Evolutionary conservation across 2,329 filamentous ascomycete species (phyloP).

Genomic region (Cytospora piceicola): DNA sequence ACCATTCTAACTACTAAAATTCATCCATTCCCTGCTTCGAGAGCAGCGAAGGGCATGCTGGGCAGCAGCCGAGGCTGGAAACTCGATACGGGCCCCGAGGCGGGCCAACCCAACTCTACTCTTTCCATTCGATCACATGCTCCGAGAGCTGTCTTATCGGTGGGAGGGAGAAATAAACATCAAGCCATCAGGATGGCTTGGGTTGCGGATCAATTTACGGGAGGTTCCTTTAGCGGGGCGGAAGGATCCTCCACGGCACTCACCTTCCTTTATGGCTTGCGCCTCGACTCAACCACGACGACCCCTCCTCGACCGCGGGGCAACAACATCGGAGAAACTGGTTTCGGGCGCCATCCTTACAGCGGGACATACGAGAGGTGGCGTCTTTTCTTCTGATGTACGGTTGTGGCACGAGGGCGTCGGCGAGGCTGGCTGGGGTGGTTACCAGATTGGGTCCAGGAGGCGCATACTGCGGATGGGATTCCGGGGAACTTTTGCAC

Average conservation of each 20-base stretch:
- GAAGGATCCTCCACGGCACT: background rate
- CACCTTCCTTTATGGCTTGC: slow-evolving; percentile 1
- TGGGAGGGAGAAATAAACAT: background rate
- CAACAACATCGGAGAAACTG: slow-evolving; percentile 11
- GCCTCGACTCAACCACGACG: background rate
- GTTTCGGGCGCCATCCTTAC: slow-evolving; percentile 3
- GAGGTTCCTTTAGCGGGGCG: background rate
- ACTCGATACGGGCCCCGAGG: slow-evolving; percentile 13
- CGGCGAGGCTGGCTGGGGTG: background rate
- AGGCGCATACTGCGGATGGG: background rate
- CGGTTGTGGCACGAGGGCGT: background rate
- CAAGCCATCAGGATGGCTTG: slow-evolving; percentile 22
- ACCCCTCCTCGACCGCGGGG: background rate
- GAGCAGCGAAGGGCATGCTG: slow-evolving; percentile 17
- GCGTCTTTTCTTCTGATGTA: slow-evolving; percentile 12
- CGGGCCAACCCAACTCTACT: background rate
- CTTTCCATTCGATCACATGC: slow-evolving; percentile 3
- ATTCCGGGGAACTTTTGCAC: background rate
- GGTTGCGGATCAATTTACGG: slow-evolving; percentile 1
- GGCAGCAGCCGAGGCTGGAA: slow-evolving; percentile 12
- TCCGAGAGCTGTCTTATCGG: slow-evolving; percentile 17
- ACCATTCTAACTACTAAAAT: slow-evolving; percentile 21
- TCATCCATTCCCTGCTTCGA: slow-evolving; percentile 10
- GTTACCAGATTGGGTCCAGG: background rate
- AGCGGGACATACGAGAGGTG: background rate